Conservation (phyloP, 1,139 yeast genomes). For the Kurtzmaniella quercitrusa region DNA sequence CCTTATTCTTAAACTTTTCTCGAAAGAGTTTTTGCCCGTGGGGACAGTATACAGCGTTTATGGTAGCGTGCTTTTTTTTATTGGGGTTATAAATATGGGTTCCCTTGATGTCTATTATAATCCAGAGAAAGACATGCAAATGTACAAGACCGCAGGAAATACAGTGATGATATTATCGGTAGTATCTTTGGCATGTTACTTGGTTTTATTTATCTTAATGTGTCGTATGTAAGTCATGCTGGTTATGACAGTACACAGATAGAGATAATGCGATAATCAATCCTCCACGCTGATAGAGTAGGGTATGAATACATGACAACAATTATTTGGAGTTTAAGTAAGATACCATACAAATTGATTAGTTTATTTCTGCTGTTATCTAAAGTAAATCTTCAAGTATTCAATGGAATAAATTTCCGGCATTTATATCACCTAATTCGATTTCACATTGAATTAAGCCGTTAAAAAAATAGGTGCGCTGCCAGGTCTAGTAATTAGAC, state of each 20-base stretch:
- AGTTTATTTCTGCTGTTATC: too few species aligned
- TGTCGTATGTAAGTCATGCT: constrained; percentile 25
- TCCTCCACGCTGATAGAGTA: too few species aligned
- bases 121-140: constrained; percentile 35
- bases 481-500: too few species aligned
- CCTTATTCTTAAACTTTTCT: constrained; percentile 49
- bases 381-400: too few species aligned
- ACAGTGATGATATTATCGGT: constrained; percentile 39
- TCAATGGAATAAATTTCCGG: too few species aligned
- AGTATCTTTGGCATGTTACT: constrained; percentile 44
- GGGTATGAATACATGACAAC: too few species aligned
- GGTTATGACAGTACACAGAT: not conserved
- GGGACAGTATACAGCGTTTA: constrained; percentile 52
- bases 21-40: constrained; percentile 48
- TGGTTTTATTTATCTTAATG: constrained; percentile 40
- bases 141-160: constrained; percentile 50
- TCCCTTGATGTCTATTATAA: constrained; percentile 46
- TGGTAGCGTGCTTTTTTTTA: constrained; percentile 44
- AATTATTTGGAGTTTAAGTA: too few species aligned
- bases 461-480: too few species aligned
- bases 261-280: not conserved
- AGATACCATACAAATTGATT: too few species aligned
- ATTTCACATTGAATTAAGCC: too few species aligned
- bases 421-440: too few species aligned
- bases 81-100: constrained; percentile 45